Base-by-base conservation (phyloP, 179 eudicot species). In the Silene coronaria region DNA sequence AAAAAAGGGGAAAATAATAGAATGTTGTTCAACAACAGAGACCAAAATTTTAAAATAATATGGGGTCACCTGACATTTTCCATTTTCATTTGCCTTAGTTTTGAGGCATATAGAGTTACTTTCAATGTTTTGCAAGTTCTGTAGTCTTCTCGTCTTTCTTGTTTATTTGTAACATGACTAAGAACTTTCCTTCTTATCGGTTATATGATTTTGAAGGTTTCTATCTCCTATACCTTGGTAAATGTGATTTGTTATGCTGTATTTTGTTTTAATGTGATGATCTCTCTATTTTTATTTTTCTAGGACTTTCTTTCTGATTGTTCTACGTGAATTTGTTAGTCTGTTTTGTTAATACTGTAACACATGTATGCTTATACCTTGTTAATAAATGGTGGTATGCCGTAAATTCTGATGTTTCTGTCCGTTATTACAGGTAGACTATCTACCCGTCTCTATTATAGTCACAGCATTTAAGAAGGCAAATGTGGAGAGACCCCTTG, bases 401-500 rank as follows among this genome's bases (percentile, higher is more conserved):
- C 8, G 10, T 70, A 12, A 51, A 53, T 28, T 2, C 22, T 46
- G 58, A 66, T 78, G 30, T 79, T 14, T 67, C 60, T 72, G 32
- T 78, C 45, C 19, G 66, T 74, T 55, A 69, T 85, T 0, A 83
- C 89, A 94, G 98, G 91, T 95, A 80, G 84, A 45, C 78, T 92
- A 84, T 78, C 72, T 95, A 67, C 97, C 99, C 62, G 74, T 95
- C 63, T 92, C 99, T 53, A 94, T 95, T 81, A 69, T 95, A 67
- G 84, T 90, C 74, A 90, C 99, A 32, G 85, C 97, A 75, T 95
- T 95, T 79, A 87, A 89, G 85, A 89, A 93, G 78, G 86, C 80
- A 78, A 80, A 80, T 73, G 97, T 95, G 64, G 87, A 80, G 85
- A 85, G 85, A 71, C 97, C 99, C 28, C 97, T 95, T 38, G 91